These are phyloP conservation scores for Penicillium manginii DNA, from an alignment of 495 filamentous ascomycete genomes.

Conservation along the genomic window DNA sequence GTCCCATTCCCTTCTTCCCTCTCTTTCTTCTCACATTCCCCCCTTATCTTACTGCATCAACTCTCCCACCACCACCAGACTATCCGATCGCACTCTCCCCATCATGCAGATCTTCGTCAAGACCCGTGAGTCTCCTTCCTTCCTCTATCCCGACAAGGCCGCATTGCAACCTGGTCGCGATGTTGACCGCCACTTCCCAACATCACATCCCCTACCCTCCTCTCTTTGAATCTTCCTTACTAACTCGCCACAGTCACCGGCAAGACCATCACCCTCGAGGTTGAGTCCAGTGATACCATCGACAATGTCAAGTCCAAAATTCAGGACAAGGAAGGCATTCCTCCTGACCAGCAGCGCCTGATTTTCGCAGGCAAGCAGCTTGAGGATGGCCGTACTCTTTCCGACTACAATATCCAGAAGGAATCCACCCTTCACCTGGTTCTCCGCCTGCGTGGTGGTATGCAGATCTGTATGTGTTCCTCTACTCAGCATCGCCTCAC, in stretches of 20 bases:
- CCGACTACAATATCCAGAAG: constrained; percentile 99
- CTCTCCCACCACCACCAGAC: constrained; percentile 17
- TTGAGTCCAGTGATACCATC: constrained; percentile 96
- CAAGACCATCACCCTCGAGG: constrained; percentile 99
- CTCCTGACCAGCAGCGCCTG: constrained; percentile 95
- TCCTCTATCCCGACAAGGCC: constrained; percentile 7
- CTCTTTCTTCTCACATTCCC: constrained; percentile 10
- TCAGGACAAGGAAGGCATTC: constrained; percentile 99
- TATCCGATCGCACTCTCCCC: constrained; percentile 21
- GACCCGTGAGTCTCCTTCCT: constrained; percentile 70
- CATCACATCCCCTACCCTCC: constrained; percentile 10
- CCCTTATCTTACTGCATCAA: constrained; percentile 6
- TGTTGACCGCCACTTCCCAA: background rate
- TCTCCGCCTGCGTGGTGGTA: constrained; percentile 96
- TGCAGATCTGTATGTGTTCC: constrained; percentile 85
- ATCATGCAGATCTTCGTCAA: constrained; percentile 98
- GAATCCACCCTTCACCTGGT: constrained; percentile 95
- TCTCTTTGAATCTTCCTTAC: constrained; percentile 1
- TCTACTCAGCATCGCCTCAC: background rate
- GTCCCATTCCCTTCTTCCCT: constrained; percentile 23
- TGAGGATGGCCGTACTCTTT: constrained; percentile 93
- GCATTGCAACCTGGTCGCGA: constrained; percentile 2
- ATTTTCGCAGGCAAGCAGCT: constrained; percentile 99
- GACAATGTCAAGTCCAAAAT: constrained; percentile 99
- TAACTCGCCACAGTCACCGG: constrained; percentile 66